These are phyloP conservation scores for Datura wrightii DNA, from an alignment of 257 asterid genomes.

Conservation along the genomic window DNA sequence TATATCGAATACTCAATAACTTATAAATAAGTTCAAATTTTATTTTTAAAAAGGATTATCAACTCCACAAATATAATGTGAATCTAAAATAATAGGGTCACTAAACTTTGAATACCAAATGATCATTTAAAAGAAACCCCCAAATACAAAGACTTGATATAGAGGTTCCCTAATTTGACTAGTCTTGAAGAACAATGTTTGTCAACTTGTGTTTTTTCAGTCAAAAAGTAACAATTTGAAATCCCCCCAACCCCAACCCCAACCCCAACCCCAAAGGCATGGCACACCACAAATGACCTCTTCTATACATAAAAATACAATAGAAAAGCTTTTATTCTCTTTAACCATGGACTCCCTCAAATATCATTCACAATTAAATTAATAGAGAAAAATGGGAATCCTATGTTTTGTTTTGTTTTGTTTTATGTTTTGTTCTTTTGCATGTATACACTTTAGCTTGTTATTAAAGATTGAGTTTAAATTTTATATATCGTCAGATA, in stretches of 20 bases:
- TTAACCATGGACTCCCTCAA: neutral
- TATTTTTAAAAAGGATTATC: too few species aligned
- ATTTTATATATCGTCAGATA: too few species aligned
- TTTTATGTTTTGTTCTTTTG: neutral
- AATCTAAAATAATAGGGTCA: too few species aligned
- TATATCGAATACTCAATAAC: too few species aligned
- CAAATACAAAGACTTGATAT: neutral
- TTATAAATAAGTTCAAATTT: too few species aligned
- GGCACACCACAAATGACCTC: slow-evolving; percentile 23
- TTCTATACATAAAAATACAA: neutral
- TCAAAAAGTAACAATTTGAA: neutral
- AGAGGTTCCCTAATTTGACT: slow-evolving; percentile 13
- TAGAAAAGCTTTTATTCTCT: neutral
- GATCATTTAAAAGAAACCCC: too few species aligned
- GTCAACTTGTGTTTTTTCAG: neutral
- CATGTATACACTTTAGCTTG: neutral
- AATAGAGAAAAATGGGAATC: neutral
- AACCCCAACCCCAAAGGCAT: neutral
- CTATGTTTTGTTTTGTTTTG: neutral
- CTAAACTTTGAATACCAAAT: too few species aligned
- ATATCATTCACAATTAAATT: neutral
- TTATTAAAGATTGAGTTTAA: too few species aligned
- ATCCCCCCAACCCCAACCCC: too few species aligned
- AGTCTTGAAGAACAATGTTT: neutral
- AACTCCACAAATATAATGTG: too few species aligned